Base-by-base conservation (phyloP, 2,329 filamentous ascomycete species). In the Aspergillus brasiliensis region DNA sequence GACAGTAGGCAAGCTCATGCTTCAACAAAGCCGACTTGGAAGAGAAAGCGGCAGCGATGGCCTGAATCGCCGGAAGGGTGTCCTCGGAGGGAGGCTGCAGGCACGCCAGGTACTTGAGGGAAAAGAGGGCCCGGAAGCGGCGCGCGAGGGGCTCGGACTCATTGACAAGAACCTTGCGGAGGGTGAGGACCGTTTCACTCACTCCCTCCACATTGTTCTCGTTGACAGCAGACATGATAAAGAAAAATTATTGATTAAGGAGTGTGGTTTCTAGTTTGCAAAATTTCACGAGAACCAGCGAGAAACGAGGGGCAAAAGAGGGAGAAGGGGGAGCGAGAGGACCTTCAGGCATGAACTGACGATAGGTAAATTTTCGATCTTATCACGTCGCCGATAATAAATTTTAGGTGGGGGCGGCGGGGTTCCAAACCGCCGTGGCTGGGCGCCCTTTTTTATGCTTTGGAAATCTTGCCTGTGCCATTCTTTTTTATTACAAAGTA, bases 71-170 rank as follows among this genome's bases (percentile, higher is more conserved):
- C 44, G 88, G 86, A 7, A 87, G 80, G 0, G 83, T 84, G 65
- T 86, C 79, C 44, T 81, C 75, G 27, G 81, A 85, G 1, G 84
- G 77, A 8, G 85, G 84, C 38, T 83, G 76, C 65, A 88, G 85
- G 60, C 86, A 88, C 51, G 95, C 94, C 62, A 98, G 82, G 76
- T 98, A 91, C 81, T 99, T 99, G 62, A 99, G 88, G 17, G 94
- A 97, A 82, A 99, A 99, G 69, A 99, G 90, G 46, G 95, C 94
- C 70, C 95, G 92, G 80, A 98, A 99, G 65, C 95, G 92, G 65
- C 91, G 84, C 40, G 93, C 90, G 57, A 99, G 90, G 48, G 93
- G 88, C 63, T 91, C 89, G 13, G 84, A 80, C 80, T 98, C 95
- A 51, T 90, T 89, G 69, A 85, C 88, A 61, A 99, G 87, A 61